Evolutionary conservation across 1,139 yeast species (phyloP), one percentile per base, ranked within the genome.

Genomic region (Hyphopichia fennica): DNA sequence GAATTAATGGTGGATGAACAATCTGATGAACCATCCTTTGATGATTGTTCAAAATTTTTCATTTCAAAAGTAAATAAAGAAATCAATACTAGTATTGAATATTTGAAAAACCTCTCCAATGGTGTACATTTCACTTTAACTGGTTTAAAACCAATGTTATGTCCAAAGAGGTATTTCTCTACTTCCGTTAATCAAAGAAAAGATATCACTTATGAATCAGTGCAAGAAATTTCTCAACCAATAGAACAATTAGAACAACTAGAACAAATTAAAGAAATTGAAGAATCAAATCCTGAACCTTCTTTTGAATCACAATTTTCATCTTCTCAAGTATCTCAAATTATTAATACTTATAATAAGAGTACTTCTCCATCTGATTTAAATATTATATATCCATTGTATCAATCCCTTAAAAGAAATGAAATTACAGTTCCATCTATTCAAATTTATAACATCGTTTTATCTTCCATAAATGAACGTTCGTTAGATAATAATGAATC

Each of bases 391-490:
- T 69, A 64, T 46, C 79, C 79, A 2, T 53, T 72, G 28, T 73
- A 72, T 46, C 78, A 73, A 53, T 56, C 77, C 4, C 53, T 73
- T 34, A 67, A 62, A 42, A 58, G 78, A 47, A 72, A 73, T 45
- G 60, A 59, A 6, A 50, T 70, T 27, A 32, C 48, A 1, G 54
- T 70, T 11, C 71, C 74, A 6, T 52, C 65, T 10, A 56, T 65
- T 9, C 65, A 63, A 4, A 49, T 59, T 10, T 73, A 69, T 56
- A 72, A 73, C 49, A 54, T 63, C 4, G 69, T 73, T 3, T 58
- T 73, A 43, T 44, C 48, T 23, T 70, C 77, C n/a, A 58, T 73
- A 2, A 45, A 58, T 1, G 34, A 45, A 34, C 56, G 79, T 45
- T 44, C 61, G 0, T 51, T 70, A 35, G 70, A 71, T 44, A 45